Conservation (phyloP, 2,329 filamentous ascomycete genomes). For the Microdochium nivale region DNA sequence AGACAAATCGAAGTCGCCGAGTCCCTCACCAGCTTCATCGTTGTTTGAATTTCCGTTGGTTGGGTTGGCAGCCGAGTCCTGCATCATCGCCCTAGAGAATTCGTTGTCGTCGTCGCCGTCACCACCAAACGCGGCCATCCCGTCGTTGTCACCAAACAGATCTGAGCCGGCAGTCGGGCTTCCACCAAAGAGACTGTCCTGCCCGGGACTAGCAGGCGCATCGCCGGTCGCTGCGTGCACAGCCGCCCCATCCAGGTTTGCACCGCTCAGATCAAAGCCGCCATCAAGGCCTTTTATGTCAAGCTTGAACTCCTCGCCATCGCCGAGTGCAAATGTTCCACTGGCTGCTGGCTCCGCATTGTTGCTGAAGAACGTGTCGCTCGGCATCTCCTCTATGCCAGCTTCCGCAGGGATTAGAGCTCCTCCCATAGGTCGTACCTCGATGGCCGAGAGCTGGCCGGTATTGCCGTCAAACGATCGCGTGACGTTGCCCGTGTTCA, state of each 20-base stretch:
- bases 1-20: slow-evolving; percentile 28
- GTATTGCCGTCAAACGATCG: slow-evolving; percentile 70
- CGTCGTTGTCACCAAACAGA: slow-evolving; percentile 75
- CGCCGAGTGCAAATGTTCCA: neutral
- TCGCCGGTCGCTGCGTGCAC: slow-evolving; percentile 27
- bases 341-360: slow-evolving; percentile 46
- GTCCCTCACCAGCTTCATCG: slow-evolving; percentile 6
- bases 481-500: slow-evolving; percentile 73
- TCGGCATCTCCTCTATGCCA: slow-evolving; percentile 44
- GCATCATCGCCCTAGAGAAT: slow-evolving; percentile 63
- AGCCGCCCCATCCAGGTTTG: slow-evolving; percentile 21
- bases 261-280: slow-evolving; percentile 26
- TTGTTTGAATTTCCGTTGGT: slow-evolving; percentile 12
- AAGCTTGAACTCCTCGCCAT: neutral
- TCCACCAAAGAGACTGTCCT: slow-evolving; percentile 74
- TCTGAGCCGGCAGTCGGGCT: slow-evolving; percentile 63
- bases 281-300: slow-evolving; percentile 22
- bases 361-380: slow-evolving; percentile 69
- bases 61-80: slow-evolving; percentile 31
- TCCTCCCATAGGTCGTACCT: slow-evolving; percentile 70
- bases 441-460: slow-evolving; percentile 80
- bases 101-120: slow-evolving; percentile 83
- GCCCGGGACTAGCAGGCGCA: slow-evolving; percentile 57
- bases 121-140: slow-evolving; percentile 58
- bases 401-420: slow-evolving; percentile 69